A percentile compares a stretch with the other conserved stretches of the same genome.
These are phyloP conservation scores for Oidiodendron maius DNA, from an alignment of 495 filamentous ascomycete genomes.

Conservation along the genomic window DNA sequence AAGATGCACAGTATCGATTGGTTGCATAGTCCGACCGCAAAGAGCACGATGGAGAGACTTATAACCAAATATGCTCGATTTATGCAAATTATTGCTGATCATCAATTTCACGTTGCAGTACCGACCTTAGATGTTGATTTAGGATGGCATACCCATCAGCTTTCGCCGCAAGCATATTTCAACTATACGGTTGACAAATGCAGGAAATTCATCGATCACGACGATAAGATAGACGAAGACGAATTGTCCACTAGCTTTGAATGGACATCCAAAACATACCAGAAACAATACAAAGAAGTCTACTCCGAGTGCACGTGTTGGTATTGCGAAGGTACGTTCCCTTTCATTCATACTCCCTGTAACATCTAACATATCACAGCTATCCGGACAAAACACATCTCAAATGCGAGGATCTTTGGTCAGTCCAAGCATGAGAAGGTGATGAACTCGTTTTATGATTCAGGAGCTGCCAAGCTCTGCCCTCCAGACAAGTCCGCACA, in stretches of 20 bases:
- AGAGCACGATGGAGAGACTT: conserved; percentile 59
- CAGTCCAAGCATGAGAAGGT: conserved; percentile 43
- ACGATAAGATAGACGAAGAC: conserved; percentile 73
- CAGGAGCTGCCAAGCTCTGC: conserved; percentile 46
- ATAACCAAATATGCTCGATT: conserved; percentile 67
- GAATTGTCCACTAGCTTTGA: conserved; percentile 58
- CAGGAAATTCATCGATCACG: conserved; percentile 67
- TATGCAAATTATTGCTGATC: conserved; percentile 53
- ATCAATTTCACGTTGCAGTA: conserved; percentile 54
- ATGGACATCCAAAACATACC: conserved; percentile 69
- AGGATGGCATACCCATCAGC: conserved; percentile 69
- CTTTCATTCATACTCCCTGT: not conserved
- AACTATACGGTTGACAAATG: conserved; percentile 37
- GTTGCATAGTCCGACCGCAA: conserved; percentile 61
- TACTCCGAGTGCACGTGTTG: conserved; percentile 87
- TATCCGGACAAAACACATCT: conserved; percentile 55
- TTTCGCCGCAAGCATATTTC: conserved; percentile 60
- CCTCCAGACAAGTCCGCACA: conserved; percentile 58
- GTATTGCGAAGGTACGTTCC: conserved; percentile 63
- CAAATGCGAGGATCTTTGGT: conserved; percentile 31
- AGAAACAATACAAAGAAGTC: conserved; percentile 53
- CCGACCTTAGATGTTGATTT: conserved; percentile 88
- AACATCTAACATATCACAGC: conserved; percentile 27
- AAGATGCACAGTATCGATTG: conserved; percentile 80
- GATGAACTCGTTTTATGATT: conserved; percentile 45